A percentile compares a stretch with the other conserved stretches of the same genome.
Evolutionary conservation across 805 yeast species (phyloP).

Genomic region (Myxozyma lipomycoides): DNA sequence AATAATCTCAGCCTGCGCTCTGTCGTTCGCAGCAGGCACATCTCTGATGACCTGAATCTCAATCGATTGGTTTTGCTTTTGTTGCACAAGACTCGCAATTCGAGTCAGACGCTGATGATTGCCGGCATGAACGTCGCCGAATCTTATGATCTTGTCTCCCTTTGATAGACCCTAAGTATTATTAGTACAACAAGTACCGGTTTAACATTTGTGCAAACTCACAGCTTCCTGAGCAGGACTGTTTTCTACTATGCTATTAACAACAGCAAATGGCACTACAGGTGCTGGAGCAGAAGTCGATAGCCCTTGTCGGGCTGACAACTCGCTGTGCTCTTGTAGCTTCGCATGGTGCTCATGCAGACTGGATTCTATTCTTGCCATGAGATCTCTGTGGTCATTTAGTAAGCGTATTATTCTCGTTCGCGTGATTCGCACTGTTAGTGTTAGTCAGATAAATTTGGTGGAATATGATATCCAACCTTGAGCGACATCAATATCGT

Average conservation of each 20-base stretch:
- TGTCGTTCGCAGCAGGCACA: slow-evolving; percentile 15
- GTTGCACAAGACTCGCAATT: slow-evolving; percentile 45
- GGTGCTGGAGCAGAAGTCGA: slow-evolving; percentile 1
- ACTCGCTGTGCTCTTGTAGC: slow-evolving; percentile 1
- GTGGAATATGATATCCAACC: no score
- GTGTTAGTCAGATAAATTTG: neutral
- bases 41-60: slow-evolving; percentile 32
- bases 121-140: slow-evolving; percentile 53
- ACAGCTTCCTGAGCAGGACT: slow-evolving; percentile 56
- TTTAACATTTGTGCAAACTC: slow-evolving; percentile 5
- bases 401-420: slow-evolving; percentile 60
- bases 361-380: slow-evolving; percentile 46
- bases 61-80: slow-evolving; percentile 36
- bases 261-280: slow-evolving; percentile 52
- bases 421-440: slow-evolving; percentile 52
- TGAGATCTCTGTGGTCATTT: slow-evolving; percentile 60
- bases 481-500: slow-evolving; percentile 74
- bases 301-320: neutral
- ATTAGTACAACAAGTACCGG: neutral
- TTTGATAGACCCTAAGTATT: slow-evolving; percentile 49
- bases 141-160: slow-evolving; percentile 52
- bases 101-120: slow-evolving; percentile 51
- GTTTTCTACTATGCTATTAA: slow-evolving; percentile 46
- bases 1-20: slow-evolving; percentile 36
- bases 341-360: slow-evolving; percentile 45